Conservation (phyloP, 192 early-diverging fungal genomes). For the Podila horticola region DNA sequence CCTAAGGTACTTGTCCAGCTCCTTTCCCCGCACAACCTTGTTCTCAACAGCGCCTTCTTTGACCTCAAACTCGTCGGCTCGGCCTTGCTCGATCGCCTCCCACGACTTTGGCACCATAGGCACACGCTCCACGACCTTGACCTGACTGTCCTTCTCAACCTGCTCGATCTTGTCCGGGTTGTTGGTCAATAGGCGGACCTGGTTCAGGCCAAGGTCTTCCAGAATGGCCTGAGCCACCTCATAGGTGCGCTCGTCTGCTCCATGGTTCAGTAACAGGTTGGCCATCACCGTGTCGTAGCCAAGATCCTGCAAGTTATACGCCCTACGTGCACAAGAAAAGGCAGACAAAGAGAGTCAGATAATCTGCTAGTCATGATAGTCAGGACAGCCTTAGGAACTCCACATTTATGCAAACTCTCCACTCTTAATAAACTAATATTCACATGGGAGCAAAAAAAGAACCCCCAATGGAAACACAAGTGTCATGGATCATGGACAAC, state of each 20-base stretch:
- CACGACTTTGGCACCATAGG: conserved; percentile 94
- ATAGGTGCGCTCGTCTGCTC: conserved; percentile 94
- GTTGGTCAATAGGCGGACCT: conserved; percentile 90
- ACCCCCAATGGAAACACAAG: neutral
- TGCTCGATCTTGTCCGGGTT: conserved; percentile 95
- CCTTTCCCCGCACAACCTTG: conserved; percentile 49
- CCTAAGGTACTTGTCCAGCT: conserved; percentile 86
- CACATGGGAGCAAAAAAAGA: conserved; percentile 10
- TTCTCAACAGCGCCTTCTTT: conserved; percentile 40
- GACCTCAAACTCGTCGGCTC: conserved; percentile 27
- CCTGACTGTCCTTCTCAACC: conserved; percentile 69
- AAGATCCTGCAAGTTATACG: conserved; percentile 96
- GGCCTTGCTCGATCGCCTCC: conserved; percentile 54
- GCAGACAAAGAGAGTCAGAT: neutral
- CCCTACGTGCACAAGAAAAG: conserved; percentile 59
- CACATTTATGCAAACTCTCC: no score
- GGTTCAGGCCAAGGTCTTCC: conserved; percentile 77
- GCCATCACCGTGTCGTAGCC: conserved; percentile 95
- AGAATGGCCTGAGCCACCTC: conserved; percentile 90
- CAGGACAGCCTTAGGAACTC: no score
- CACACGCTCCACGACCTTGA: conserved; percentile 84
- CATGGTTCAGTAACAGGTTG: conserved; percentile 90
- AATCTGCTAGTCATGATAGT: neutral
- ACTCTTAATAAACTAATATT: neutral
- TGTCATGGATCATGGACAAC: conserved; percentile 12